Evolutionary conservation across 2,329 filamentous ascomycete species (phyloP).

Genomic region (Rhynchosporium secalis): DNA sequence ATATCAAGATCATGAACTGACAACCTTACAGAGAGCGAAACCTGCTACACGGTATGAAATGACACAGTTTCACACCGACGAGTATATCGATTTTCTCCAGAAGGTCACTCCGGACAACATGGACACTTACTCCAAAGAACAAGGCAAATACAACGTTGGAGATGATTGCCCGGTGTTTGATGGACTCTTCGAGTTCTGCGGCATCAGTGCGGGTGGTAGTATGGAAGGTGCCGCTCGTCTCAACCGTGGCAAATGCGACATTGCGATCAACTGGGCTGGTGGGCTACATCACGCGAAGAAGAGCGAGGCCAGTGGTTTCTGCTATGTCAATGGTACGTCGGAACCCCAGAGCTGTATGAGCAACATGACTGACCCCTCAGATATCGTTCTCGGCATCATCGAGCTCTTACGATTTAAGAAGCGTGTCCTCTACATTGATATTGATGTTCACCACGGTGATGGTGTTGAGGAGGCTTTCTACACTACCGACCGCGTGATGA

Average conservation of each 20-base stretch:
- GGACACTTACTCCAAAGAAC: conserved; percentile 88
- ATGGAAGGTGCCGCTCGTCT: conserved; percentile 91
- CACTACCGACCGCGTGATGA: conserved; percentile 90
- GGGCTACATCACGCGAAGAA: conserved; percentile 98
- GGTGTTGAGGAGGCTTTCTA: conserved; percentile 94
- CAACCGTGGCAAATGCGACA: conserved; percentile 88
- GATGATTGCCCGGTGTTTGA: conserved; percentile 98
- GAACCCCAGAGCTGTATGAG: neutral
- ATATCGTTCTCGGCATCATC: conserved; percentile 94
- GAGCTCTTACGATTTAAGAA: conserved; percentile 88
- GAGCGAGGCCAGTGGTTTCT: conserved; percentile 93
- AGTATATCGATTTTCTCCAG: conserved; percentile 92
- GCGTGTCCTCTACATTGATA: conserved; percentile 96
- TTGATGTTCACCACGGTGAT: conserved; percentile 91
- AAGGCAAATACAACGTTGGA: conserved; percentile 90
- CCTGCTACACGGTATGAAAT: conserved; percentile 87
- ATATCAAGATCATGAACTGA: neutral
- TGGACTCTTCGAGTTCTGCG: conserved; percentile 95
- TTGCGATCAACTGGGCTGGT: conserved; percentile 97
- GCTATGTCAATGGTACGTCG: conserved; percentile 87
- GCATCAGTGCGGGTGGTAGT: conserved; percentile 89
- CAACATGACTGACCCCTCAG: conserved; percentile 53
- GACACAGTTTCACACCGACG: conserved; percentile 89
- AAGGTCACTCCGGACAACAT: conserved; percentile 99
- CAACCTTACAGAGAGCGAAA: conserved; percentile 65